Conservation (phyloP, 176 grass and related monocot species). For the Rhipidocladum racemiflorum region DNA sequence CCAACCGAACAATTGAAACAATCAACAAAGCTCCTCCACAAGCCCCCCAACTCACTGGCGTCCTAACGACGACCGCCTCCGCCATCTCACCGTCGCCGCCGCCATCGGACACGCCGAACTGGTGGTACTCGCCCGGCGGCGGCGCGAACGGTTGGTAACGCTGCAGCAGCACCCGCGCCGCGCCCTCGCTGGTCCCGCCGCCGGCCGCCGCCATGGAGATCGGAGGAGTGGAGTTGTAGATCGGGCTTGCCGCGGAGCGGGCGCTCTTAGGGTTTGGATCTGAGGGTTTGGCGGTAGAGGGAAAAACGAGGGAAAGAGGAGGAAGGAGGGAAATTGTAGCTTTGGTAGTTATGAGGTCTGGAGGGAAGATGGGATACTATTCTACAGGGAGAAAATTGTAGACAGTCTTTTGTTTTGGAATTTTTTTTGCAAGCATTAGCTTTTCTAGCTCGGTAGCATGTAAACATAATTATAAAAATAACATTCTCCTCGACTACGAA, state of each 20-base stretch:
- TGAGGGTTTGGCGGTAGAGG: conserved; percentile 41
- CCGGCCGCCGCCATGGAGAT: conserved; percentile 43
- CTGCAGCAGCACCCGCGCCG: conserved; percentile 44
- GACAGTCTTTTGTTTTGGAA: too few relatives aligned
- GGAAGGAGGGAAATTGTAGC: conserved; percentile 57
- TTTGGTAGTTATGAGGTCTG: conserved; percentile 29
- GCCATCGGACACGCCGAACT: conserved; percentile 26
- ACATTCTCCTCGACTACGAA: too few relatives aligned
- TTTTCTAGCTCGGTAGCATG: too few relatives aligned
- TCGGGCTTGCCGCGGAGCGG: neutral
- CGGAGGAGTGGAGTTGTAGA: neutral
- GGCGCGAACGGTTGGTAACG: conserved; percentile 45
- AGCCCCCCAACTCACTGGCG: conserved; percentile 50
- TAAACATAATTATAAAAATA: too few relatives aligned
- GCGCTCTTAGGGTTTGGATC: conserved; percentile 26
- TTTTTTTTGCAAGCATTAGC: too few relatives aligned
- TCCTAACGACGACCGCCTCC: conserved; percentile 48
- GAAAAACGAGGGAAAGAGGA: conserved; percentile 45
- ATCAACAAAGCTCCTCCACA: conserved; percentile 23
- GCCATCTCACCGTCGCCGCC: conserved; percentile 14
- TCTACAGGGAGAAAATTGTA: neutral
- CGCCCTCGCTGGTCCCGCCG: conserved; percentile 33
- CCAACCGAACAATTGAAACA: conserved; percentile 20
- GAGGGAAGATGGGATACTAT: neutral
- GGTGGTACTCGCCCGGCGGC: conserved; percentile 57